Evolutionary conservation across 2,329 filamentous ascomycete species (phyloP).

Genomic region (Penicillium paneum): DNA sequence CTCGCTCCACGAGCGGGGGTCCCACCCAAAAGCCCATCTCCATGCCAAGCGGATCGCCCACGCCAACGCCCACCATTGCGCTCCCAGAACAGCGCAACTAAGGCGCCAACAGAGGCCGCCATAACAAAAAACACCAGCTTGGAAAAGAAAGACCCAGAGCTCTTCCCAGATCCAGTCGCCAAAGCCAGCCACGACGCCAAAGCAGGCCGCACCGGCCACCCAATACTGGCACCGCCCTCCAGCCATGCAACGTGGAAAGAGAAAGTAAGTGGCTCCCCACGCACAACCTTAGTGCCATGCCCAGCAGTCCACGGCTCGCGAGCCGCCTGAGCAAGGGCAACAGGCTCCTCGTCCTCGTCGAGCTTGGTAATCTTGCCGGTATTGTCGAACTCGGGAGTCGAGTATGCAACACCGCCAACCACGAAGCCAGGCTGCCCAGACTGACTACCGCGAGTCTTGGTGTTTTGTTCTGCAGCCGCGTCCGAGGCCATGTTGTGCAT

Average conservation of each 20-base stretch:
- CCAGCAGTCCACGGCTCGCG: conserved; percentile 47
- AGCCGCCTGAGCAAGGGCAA: conserved; percentile 43
- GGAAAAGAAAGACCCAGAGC: conserved; percentile 26
- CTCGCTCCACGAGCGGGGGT: conserved; percentile 41
- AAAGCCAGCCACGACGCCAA: conserved; percentile 17
- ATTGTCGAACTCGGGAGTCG: conserved; percentile 67
- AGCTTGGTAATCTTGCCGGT: conserved; percentile 14
- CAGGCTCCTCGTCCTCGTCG: conserved; percentile 43
- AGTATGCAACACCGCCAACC: conserved; percentile 85
- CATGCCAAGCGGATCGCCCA: conserved; percentile 34
- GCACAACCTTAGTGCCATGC: conserved; percentile 66
- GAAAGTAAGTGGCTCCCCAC: conserved; percentile 79
- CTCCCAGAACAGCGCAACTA: conserved; percentile 40
- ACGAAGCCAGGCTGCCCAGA: conserved; percentile 64
- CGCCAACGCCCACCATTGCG: conserved; percentile 24
- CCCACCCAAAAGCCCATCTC: conserved; percentile 49
- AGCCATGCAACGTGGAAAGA: conserved; percentile 77
- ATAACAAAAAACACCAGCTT: conserved; percentile 35
- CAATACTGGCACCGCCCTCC: conserved; percentile 39
- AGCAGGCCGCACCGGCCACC: conserved; percentile 28
- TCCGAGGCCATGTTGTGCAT: conserved; percentile 57
- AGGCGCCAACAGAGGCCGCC: conserved; percentile 36
- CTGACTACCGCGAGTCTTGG: conserved; percentile 50
- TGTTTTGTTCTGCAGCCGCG: conserved; percentile 43
- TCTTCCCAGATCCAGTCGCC: conserved; percentile 6